phyloP scores from a whole-genome alignment of 1,284 basidiomycete genomes.

The Apiotrichum porosum region DNA sequence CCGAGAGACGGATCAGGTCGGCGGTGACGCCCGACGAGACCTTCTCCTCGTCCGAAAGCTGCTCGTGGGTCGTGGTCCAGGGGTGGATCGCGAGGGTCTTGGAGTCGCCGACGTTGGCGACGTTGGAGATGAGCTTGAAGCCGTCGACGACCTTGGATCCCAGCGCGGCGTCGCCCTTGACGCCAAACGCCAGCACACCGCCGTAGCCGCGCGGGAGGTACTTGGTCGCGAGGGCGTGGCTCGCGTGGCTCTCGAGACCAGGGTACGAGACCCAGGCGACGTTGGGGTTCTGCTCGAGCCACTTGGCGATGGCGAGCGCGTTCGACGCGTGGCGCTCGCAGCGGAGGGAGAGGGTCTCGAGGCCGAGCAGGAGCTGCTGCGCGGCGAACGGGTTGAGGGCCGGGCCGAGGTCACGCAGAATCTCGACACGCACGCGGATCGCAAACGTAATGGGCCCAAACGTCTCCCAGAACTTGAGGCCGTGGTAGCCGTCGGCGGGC shows the following conservation, averaged over 20 bases:
- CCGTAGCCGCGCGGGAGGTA: slow-evolving; percentile 62
- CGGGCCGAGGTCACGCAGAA: slow-evolving; percentile 74
- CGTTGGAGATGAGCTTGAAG: slow-evolving; percentile 67
- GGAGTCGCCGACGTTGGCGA: slow-evolving; percentile 71
- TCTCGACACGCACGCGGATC: slow-evolving; percentile 51
- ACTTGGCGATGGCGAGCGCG: slow-evolving; percentile 49
- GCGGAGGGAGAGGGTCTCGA: slow-evolving; percentile 79
- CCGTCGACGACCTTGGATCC: slow-evolving; percentile 69
- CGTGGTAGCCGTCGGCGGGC: slow-evolving; percentile 80
- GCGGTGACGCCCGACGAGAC: slow-evolving; percentile 66
- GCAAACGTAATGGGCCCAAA: slow-evolving; percentile 55
- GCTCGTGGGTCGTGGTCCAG: slow-evolving; percentile 66
- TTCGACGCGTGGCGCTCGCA: slow-evolving; percentile 40
- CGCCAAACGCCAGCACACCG: slow-evolving; percentile 75
- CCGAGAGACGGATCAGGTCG: slow-evolving; percentile 70
- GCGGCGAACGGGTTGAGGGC: slow-evolving; percentile 73
- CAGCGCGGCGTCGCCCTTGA: slow-evolving; percentile 60
- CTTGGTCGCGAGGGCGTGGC: slow-evolving; percentile 59
- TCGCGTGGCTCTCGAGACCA: slow-evolving; percentile 63
- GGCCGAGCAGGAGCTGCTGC: slow-evolving; percentile 76
- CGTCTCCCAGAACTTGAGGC: slow-evolving; percentile 65
- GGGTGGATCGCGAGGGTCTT: slow-evolving; percentile 82
- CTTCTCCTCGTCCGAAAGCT: slow-evolving; percentile 58
- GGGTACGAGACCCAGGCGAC: slow-evolving; percentile 80
- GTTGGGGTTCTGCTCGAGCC: slow-evolving; percentile 55